Evolutionary conservation across 805 yeast species (phyloP).

Genomic region (Metschnikowia proteae): DNA sequence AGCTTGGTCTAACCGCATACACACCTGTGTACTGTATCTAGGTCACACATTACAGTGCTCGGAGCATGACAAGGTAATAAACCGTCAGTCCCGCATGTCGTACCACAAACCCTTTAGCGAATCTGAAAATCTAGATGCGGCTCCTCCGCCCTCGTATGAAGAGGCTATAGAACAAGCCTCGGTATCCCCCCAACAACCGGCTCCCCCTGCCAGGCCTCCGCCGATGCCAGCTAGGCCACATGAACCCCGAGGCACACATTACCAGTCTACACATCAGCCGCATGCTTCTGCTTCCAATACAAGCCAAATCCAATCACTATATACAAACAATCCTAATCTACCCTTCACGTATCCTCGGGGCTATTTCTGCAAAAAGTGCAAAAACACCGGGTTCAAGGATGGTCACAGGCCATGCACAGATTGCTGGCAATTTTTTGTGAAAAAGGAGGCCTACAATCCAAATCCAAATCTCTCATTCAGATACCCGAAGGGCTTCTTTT

Average conservation of each 20-base stretch:
- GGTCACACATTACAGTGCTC: background rate
- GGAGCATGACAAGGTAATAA: background rate
- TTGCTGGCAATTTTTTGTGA: constrained; percentile 30
- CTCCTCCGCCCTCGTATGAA: constrained; percentile 41
- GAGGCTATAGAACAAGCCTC: constrained; percentile 34
- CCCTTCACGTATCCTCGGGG: constrained; percentile 33
- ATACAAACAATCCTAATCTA: constrained; percentile 18
- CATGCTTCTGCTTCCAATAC: background rate
- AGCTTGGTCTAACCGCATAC: background rate
- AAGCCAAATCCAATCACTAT: constrained; percentile 10
- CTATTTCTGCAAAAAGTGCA: constrained; percentile 30
- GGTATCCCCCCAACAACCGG: background rate
- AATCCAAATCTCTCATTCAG: constrained; percentile 55
- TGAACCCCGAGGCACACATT: constrained; percentile 1
- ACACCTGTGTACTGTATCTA: background rate
- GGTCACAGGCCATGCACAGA: constrained; percentile 23
- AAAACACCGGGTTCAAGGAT: constrained; percentile 32
- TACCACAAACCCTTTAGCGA: background rate
- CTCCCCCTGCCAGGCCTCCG: constrained; percentile 11
- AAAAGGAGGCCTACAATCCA: constrained; percentile 40
- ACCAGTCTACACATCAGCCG: background rate
- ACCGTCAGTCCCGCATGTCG: background rate
- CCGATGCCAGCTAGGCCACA: constrained; percentile 9
- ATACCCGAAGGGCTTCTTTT: constrained; percentile 59
- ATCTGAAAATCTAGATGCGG: background rate